Evolutionary conservation across 768 basidiomycete genomes (phyloP).

Genomic region (Daedalea quercina): DNA sequence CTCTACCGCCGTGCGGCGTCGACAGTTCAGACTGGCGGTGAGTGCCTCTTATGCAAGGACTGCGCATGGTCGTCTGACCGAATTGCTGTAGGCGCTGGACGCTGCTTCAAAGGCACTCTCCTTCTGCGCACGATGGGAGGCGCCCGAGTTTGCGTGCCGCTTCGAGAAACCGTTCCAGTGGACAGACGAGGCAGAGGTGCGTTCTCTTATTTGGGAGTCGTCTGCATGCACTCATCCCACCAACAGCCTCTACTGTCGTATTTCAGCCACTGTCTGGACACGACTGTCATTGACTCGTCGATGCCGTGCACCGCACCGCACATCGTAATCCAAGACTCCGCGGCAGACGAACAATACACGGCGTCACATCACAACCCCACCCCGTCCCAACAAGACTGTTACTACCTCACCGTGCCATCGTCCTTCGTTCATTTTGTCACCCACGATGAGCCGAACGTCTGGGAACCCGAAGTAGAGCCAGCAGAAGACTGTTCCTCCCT

Average conservation of each 20-base stretch:
- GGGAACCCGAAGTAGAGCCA: not conserved
- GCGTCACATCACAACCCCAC: constrained; percentile 3
- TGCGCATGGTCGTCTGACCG: not conserved
- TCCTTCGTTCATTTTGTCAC: constrained; percentile 3
- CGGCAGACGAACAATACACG: constrained; percentile 5
- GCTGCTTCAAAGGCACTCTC: constrained; percentile 31
- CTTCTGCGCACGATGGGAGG: constrained; percentile 35
- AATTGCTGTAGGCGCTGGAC: constrained; percentile 29
- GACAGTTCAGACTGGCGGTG: constrained; percentile 33
- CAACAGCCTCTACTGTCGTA: constrained; percentile 28
- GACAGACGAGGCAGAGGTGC: constrained; percentile 47
- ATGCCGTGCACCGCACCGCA: constrained; percentile 24
- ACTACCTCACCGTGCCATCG: constrained; percentile 11
- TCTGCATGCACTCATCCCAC: not conserved
- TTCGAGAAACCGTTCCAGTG: constrained; percentile 39
- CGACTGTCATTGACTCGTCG: constrained; percentile 37
- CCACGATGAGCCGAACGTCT: not conserved
- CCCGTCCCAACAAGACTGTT: constrained; percentile 10
- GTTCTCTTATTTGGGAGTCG: constrained; percentile 3
- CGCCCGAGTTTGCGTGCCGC: constrained; percentile 20
- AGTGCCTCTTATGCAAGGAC: constrained; percentile 12
- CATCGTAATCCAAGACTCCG: constrained; percentile 17
- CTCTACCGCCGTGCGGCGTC: constrained; percentile 29
- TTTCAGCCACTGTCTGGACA: constrained; percentile 21
- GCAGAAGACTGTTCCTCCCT: not conserved